Conservation (phyloP, 2,329 filamentous ascomycete genomes). For the Fusarium paranaense region DNA sequence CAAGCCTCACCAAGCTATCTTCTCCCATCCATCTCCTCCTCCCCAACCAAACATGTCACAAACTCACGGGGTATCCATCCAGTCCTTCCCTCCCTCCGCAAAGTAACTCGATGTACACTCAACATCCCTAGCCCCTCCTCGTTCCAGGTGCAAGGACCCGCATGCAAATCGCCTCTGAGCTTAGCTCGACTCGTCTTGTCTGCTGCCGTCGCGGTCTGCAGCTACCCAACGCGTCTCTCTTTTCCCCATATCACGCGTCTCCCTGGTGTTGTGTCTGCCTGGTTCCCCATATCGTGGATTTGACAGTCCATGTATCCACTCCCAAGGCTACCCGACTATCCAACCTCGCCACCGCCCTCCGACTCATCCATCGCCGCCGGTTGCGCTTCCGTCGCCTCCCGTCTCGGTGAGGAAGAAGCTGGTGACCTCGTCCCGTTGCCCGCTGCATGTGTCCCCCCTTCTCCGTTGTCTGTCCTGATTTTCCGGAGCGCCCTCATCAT, state of each 20-base stretch:
- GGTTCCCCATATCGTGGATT: constrained; percentile 15
- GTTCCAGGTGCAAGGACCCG: constrained; percentile 21
- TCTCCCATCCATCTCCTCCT: not conserved
- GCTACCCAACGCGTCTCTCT: constrained; percentile 35
- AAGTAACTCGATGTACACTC: not conserved
- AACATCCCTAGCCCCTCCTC: constrained; percentile 15
- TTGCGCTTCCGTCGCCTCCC: constrained; percentile 34
- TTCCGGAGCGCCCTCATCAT: constrained; percentile 83
- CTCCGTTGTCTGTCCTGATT: constrained; percentile 51
- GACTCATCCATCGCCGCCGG: constrained; percentile 25
- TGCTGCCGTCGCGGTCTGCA: constrained; percentile 22
- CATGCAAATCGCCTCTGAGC: constrained; percentile 28
- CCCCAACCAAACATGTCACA: constrained; percentile 10
- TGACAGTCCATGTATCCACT: constrained; percentile 26
- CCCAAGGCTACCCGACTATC: constrained; percentile 20
- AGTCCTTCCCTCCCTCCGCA: constrained; percentile 21
- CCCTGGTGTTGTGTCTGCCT: constrained; percentile 36
- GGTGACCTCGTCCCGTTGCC: constrained; percentile 31
- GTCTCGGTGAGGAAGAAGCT: constrained; percentile 5
- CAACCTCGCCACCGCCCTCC: constrained; percentile 29
- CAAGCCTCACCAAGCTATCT: not conserved
- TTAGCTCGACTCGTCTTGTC: constrained; percentile 5
- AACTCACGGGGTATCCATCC: constrained; percentile 38
- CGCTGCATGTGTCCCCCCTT: constrained; percentile 9
- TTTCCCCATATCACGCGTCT: constrained; percentile 40